Evolutionary conservation across 768 basidiomycete species (phyloP), one percentile per base, ranked within the genome.

Genomic region (Ramaria rubella): DNA sequence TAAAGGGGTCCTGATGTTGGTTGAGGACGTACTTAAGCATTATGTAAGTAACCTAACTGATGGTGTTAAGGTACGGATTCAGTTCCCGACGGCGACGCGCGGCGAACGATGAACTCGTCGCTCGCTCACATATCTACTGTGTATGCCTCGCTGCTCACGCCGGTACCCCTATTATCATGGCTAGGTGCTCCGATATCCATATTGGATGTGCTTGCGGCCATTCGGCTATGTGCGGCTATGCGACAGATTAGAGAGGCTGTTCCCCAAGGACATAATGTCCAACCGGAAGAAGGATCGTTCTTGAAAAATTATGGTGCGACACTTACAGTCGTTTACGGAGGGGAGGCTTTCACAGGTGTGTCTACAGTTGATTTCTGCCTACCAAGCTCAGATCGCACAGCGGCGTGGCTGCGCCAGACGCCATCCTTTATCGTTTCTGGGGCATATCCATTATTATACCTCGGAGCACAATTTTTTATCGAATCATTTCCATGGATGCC

Each of bases 381-480:
- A 6, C n/a, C 17, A 42, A 53, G 49, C 12, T 52, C 14, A 43
- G 30, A 19, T 26, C 34, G 17, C 49, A 14, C 61, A 88, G 87
- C 77, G 12, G 82, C 87, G 33, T 73, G 83, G 29, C 73, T 90
- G 53, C 78, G 84, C 3, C 62, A 79, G 27, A 77, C 87, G 1
- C 82, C 89, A 0, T 91, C 90, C 8, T 94, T 93, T 73, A 80
- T 94, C 77, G 59, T 82, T n/a, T 87, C 85, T 1, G 85, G 85
- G 1, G 75, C 79, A 7, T 75, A 81, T 4, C 83, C 86, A 1
- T 68, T 77, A 1, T 72, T 94, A 26, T 92, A 86, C 68, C 69
- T 77, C 9, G 65, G 68, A 14, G 70, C 76, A 0, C 90, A 90
- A 68, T 80, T 80, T 12, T 62, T 86, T 46, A 77, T 87, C 24